phyloP scores from a whole-genome alignment of 2,329 filamentous ascomycete genomes.

The Nemania diffusa region DNA sequence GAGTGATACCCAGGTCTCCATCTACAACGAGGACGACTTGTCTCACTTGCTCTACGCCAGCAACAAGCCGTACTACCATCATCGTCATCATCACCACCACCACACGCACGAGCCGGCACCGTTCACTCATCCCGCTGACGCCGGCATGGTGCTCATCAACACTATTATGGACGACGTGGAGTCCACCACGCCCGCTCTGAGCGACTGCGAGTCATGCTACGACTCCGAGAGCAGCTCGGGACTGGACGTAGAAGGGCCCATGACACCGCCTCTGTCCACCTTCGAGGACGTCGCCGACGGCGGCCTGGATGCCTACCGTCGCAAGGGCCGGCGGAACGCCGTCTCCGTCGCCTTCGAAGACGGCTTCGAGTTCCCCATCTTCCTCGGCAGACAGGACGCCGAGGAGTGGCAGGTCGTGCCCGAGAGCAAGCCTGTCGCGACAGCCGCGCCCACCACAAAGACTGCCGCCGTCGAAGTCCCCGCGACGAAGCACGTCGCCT shows the following conservation, averaged over 20 bases:
- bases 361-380: constrained; percentile 47
- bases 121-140: constrained; percentile 33
- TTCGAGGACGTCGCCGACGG: not conserved
- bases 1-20: constrained; percentile 37
- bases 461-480: constrained; percentile 7
- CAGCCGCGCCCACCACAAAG: not conserved
- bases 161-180: constrained; percentile 35
- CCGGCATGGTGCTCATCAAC: constrained; percentile 43
- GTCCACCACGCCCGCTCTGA: constrained; percentile 40
- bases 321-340: constrained; percentile 35
- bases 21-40: constrained; percentile 50
- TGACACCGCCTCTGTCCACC: constrained; percentile 28
- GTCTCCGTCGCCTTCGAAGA: constrained; percentile 39
- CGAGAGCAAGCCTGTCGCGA: too few species aligned
- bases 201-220: constrained; percentile 45
- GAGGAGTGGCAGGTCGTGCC: constrained; percentile 25
- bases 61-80: constrained; percentile 37
- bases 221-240: constrained; percentile 33
- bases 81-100: constrained; percentile 25
- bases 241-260: constrained; percentile 32
- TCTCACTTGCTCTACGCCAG: constrained; percentile 46
- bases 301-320: constrained; percentile 30
- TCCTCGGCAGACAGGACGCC: constrained; percentile 46
- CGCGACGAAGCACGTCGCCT: constrained; percentile 20
- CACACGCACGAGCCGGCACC: constrained; percentile 14